Base-by-base conservation (phyloP, 306 rosid genomes). In the Cicer bijugum region DNA sequence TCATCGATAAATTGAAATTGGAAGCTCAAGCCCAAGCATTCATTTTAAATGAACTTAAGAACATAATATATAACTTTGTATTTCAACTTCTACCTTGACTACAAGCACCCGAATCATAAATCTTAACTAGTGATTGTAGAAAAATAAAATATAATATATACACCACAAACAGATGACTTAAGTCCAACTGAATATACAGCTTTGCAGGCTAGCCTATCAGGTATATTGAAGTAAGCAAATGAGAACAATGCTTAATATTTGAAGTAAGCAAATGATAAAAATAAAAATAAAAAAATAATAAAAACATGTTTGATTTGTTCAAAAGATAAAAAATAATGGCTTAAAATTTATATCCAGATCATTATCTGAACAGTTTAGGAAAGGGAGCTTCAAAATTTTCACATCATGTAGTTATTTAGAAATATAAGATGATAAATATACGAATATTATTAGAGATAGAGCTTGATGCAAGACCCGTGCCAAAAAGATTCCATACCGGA, bases 401-500 rank as follows among this genome's bases (percentile, higher is more conserved):
- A 35, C 46, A 61, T 45, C 66, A 69, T 16, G 35, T 12, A 39
- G 33, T 69, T 52, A 74, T 67, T 68, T 16, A 69, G 44, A 50
- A 69, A 23, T 51, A 52, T 28, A 28, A 60, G 40, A 80, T 48
- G 55, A 64, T 45, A 81, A 75, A 46, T 4, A 15, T 14, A 48
- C 6, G 56, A 12, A 75, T 38, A 47, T 52, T 61, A 52, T 52
- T 51, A 23, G 15, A 46, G 38, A 78, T 28, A 14, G 6, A 14
- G 67, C 17, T 50, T 63, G 16, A 8, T 37, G 40, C 47, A 64
- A 71, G 50, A 44, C 28, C 19, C 15, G 60, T 52, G 9, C 39
- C 8, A 53, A 57, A 69, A 52, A 56, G 46, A 72, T 68, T 16
- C 52, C 76, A 61, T 79, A 92, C 96, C 96, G 86, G 72, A 93